Conservation (phyloP, 257 asterid genomes). For the Petrea volubilis region DNA sequence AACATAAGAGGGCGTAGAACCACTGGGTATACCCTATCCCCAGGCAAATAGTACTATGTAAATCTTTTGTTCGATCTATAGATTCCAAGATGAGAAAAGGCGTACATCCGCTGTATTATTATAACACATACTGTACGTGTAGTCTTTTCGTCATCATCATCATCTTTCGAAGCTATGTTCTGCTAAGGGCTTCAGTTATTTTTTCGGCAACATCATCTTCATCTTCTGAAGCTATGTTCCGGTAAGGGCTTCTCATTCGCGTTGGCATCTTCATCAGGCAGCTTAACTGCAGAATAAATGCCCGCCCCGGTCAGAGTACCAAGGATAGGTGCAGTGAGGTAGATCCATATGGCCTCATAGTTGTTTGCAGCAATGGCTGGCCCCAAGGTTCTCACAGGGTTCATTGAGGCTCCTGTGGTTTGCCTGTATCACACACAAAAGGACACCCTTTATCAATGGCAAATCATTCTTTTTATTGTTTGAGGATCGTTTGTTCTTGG, state of each 20-base stretch:
- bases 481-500: neutral
- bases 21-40: no score
- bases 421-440: constrained; percentile 36
- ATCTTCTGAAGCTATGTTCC: constrained; percentile 63
- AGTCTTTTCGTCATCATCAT: neutral
- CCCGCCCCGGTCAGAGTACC: constrained; percentile 88
- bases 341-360: constrained; percentile 74
- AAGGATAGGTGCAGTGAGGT: constrained; percentile 72
- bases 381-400: constrained; percentile 84
- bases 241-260: constrained; percentile 34
- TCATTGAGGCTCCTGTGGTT: constrained; percentile 86
- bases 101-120: constrained; percentile 4
- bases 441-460: neutral
- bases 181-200: constrained; percentile 31
- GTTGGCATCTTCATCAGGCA: constrained; percentile 46
- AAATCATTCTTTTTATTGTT: neutral
- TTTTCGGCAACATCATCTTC: neutral
- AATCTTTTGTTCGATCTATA: neutral
- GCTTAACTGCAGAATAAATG: constrained; percentile 66
- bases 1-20: no score
- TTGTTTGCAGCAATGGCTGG: constrained; percentile 84
- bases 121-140: neutral
- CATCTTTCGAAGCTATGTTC: constrained; percentile 51
- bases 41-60: neutral
- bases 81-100: neutral